Base-by-base conservation (phyloP, 2,329 filamentous ascomycete genomes). In the Trichophyton schoenleinii region DNA sequence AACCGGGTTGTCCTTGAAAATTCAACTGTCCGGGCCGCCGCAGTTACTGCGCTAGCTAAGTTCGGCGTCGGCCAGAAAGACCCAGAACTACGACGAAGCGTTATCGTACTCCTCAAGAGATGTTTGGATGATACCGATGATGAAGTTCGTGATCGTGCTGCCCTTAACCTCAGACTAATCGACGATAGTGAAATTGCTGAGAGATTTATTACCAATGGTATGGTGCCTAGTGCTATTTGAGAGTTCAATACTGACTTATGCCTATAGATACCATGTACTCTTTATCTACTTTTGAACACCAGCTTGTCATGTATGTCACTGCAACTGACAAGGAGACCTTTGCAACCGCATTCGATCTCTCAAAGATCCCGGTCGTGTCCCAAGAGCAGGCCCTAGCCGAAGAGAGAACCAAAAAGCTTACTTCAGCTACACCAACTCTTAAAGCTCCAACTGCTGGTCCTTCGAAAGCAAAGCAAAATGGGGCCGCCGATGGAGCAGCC, bases 1-100 rank as follows among this genome's bases (percentile, higher is more conserved):
- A 99, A 99, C 79, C 85, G 94, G 63, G 92, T 99, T 22, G 94
- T 99, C 15, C 79, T 99, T 59, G 94, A 99, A 76, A 99, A 99
- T 72, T 91, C 94, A 46, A 91, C 96, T 65, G 91, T 99, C 20
- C 84, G 94, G 67, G 94, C 94, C 57, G 91, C 94, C 8, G 94
- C 94, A 59, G 95, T 97, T 25, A 97, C 94, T 25, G 94, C 94
- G 2, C 78, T 99, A 64, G 90, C 92, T 69, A 99, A 97, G 75
- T 99, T 99, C 71, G 94, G 94, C 68, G 92, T 97, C 62, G 91
- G 89, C 38, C 94, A 97, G 75, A 91, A 95, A 77, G 94, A 97
- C 70, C 86, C 89, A 0, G 94, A 99, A 73, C 90, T 99, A 70
- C 97, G 97, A 84, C 87, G 89, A 68, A 96, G 91, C 73, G 92